These are phyloP conservation scores for Suillus discolor DNA, from an alignment of 768 basidiomycete genomes.

Conservation along the genomic window DNA sequence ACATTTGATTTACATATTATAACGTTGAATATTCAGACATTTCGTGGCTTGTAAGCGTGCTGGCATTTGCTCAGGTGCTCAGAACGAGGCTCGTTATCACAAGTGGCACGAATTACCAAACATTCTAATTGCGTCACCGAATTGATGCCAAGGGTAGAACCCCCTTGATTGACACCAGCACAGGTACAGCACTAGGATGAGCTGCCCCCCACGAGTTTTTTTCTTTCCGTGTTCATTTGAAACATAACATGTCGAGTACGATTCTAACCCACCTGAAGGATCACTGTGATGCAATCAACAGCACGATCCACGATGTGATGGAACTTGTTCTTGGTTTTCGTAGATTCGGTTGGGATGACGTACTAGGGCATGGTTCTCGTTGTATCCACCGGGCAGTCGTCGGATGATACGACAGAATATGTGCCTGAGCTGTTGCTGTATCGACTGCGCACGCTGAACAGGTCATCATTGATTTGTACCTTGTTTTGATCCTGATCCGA, in stretches of 20 bases:
- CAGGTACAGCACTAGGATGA: too few relatives aligned
- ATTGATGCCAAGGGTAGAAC: neutral
- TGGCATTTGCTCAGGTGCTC: constrained; percentile 1
- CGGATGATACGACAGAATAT: neutral
- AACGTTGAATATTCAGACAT: constrained; percentile 5
- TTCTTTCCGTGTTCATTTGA: too few relatives aligned
- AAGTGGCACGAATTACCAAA: neutral
- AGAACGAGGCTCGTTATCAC: neutral
- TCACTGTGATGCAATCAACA: constrained; percentile 64
- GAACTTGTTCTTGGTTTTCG: constrained; percentile 94
- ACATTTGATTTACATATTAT: constrained; percentile 5
- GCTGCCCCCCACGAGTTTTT: too few relatives aligned
- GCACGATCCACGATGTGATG: constrained; percentile 99
- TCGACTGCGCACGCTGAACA: neutral
- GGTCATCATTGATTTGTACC: too few relatives aligned
- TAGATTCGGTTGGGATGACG: constrained; percentile 85
- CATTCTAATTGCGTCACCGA: neutral
- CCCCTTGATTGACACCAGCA: too few relatives aligned
- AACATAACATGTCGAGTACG: too few relatives aligned
- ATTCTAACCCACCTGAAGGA: too few relatives aligned
- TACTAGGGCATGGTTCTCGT: constrained; percentile 91
- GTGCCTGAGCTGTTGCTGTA: constrained; percentile 48
- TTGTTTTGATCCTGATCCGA: too few relatives aligned
- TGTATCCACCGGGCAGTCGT: constrained; percentile 44
- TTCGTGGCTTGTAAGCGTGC: neutral